Percentiles rank a stretch among this genome's conserved stretches.
phyloP scores from a whole-genome alignment of 768 basidiomycete species.

The Calocera viscosa region DNA sequence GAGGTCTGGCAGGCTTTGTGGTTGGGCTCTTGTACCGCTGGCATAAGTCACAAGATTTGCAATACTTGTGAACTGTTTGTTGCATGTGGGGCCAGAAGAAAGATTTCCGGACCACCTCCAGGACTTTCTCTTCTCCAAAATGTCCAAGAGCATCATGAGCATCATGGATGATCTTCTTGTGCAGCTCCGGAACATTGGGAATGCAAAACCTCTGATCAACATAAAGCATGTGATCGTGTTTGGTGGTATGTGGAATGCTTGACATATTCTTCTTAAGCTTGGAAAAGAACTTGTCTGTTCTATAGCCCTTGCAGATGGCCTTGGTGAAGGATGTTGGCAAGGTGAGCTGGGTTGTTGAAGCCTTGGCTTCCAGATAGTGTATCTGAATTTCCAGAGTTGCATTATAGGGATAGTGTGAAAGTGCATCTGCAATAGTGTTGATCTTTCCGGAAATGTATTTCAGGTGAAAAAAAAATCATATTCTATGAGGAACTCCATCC shows the following conservation, averaged over 20 bases:
- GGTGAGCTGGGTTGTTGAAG: neutral
- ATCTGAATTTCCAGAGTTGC: constrained; percentile 17
- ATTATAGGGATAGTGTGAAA: constrained; percentile 19
- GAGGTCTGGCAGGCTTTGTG: constrained; percentile 19
- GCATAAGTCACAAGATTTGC: constrained; percentile 26
- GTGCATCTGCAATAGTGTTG: constrained; percentile 16
- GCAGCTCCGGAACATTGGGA: constrained; percentile 10
- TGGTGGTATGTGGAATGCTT: neutral
- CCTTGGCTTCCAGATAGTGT: neutral
- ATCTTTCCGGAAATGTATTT: constrained; percentile 5
- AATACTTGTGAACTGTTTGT: constrained; percentile 24
- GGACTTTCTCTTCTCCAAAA: constrained; percentile 20
- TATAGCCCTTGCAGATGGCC: constrained; percentile 13
- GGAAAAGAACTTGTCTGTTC: constrained; percentile 15
- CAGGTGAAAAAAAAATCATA: constrained; percentile 11
- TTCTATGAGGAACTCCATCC: constrained; percentile 9
- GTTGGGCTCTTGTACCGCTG: constrained; percentile 28
- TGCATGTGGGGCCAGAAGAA: constrained; percentile 26
- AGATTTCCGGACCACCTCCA: constrained; percentile 11
- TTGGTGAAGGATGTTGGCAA: neutral
- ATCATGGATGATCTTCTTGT: constrained; percentile 11
- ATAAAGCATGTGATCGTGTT: constrained; percentile 17
- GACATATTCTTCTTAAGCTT: constrained; percentile 20
- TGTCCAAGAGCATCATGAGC: constrained; percentile 18
- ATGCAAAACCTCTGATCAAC: constrained; percentile 19